Conservation (phyloP, 2,329 filamentous ascomycete species). For the Aspergillus sp. region DNA sequence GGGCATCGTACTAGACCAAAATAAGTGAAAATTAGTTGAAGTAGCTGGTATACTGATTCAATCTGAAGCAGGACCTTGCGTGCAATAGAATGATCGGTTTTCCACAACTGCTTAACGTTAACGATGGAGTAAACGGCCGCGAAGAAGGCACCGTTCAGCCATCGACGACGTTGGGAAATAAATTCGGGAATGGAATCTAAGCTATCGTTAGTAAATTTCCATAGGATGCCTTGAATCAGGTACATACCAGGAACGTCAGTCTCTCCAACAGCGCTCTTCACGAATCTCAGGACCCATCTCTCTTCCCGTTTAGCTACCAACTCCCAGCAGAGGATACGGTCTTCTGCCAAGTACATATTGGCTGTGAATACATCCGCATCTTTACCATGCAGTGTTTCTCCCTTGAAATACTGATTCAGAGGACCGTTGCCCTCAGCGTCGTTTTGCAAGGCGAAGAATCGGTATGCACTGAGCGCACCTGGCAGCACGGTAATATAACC, state of each 20-base stretch:
- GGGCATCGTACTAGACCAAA: slow-evolving; percentile 69
- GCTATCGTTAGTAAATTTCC: slow-evolving; percentile 1
- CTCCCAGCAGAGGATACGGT: slow-evolving; percentile 98
- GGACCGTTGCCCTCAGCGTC: slow-evolving; percentile 94
- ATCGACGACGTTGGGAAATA: slow-evolving; percentile 91
- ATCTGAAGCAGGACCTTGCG: slow-evolving; percentile 91
- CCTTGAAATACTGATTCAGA: slow-evolving; percentile 98
- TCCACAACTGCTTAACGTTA: slow-evolving; percentile 91
- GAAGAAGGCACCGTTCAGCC: slow-evolving; percentile 99
- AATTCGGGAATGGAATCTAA: slow-evolving; percentile 90
- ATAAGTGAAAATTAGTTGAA: slow-evolving; percentile 92
- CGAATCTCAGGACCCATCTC: slow-evolving; percentile 96
- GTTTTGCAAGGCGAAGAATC: slow-evolving; percentile 94
- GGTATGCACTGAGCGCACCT: slow-evolving; percentile 90
- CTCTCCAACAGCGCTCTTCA: slow-evolving; percentile 93
- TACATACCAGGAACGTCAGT: slow-evolving; percentile 86
- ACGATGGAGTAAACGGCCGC: slow-evolving; percentile 96
- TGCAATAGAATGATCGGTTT: slow-evolving; percentile 83
- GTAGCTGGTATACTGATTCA: slow-evolving; percentile 92
- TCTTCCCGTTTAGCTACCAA: slow-evolving; percentile 92
- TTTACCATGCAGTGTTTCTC: slow-evolving; percentile 92
- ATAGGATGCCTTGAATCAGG: not conserved
- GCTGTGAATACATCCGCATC: slow-evolving; percentile 97
- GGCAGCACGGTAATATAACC: slow-evolving; percentile 97
- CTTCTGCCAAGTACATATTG: slow-evolving; percentile 98